These are phyloP conservation scores for Agroathelia rolfsii DNA, from an alignment of 1,284 basidiomycete species.

Conservation along the genomic window DNA sequence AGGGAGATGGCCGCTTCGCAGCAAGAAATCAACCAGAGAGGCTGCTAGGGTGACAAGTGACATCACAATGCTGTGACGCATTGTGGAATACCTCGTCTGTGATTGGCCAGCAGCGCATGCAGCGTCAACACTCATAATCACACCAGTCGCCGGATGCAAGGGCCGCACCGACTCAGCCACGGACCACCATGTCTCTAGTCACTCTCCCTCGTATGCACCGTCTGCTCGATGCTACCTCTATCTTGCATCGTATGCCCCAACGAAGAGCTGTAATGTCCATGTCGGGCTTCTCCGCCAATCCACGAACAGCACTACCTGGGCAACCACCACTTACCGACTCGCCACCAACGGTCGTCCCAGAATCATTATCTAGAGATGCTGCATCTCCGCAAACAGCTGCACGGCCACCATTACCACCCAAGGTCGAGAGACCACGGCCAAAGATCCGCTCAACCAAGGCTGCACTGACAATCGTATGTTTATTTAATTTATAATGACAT, in stretches of 20 bases:
- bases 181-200: conserved; percentile 13
- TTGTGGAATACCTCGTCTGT: too few relatives aligned
- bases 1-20: too few relatives aligned
- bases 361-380: conserved; percentile 42
- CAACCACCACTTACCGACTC: conserved; percentile 33
- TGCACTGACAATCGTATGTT: conserved; percentile 71
- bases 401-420: conserved; percentile 58
- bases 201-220: conserved; percentile 11
- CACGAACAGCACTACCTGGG: conserved; percentile 15
- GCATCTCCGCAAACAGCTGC: conserved; percentile 62
- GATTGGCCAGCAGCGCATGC: too few relatives aligned
- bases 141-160: too few relatives aligned
- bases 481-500: conserved; percentile 6
- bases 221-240: conserved; percentile 9
- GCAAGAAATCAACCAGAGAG: too few relatives aligned
- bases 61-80: too few relatives aligned
- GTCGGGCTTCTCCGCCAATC: too few relatives aligned
- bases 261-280: conserved; percentile 56
- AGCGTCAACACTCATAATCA: too few relatives aligned
- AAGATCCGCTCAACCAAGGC: conserved; percentile 71
- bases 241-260: conserved; percentile 15
- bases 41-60: too few relatives aligned
- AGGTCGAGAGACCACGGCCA: conserved; percentile 52
- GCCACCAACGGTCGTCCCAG: conserved; percentile 41
- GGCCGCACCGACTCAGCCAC: neutral